Percentiles rank a stretch among this genome's conserved stretches.
phyloP scores from a whole-genome alignment of 2,329 filamentous ascomycete species.

The Penicillium sp. region DNA sequence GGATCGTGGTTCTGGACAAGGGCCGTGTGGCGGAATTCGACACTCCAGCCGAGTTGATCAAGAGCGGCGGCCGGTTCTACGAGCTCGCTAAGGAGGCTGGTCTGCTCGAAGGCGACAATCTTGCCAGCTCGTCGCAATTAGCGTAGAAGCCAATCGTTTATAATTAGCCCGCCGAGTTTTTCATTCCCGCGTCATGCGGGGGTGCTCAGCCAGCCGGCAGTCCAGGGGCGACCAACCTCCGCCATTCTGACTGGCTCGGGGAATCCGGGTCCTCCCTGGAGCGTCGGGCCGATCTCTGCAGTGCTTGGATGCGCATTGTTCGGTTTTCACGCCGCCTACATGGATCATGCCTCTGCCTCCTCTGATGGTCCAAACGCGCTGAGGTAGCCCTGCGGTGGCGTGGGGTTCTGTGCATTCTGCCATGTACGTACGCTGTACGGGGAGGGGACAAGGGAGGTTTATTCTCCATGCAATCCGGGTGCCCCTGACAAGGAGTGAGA shows the following conservation, averaged over 20 bases:
- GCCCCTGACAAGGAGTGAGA: slow-evolving; percentile 1
- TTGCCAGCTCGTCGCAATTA: slow-evolving; percentile 20
- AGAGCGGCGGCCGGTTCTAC: slow-evolving; percentile 76
- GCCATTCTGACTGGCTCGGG: slow-evolving; percentile 19
- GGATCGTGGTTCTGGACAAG: slow-evolving; percentile 89
- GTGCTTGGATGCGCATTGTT: slow-evolving; percentile 12
- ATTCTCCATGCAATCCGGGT: background rate
- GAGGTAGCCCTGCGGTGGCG: slow-evolving; percentile 14
- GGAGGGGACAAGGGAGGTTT: slow-evolving; percentile 7
- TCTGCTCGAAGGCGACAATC: slow-evolving; percentile 54
- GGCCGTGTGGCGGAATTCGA: slow-evolving; percentile 92
- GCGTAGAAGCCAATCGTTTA: slow-evolving; percentile 10
- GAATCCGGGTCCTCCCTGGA: slow-evolving; percentile 11
- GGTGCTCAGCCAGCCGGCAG: slow-evolving; percentile 11
- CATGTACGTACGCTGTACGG: slow-evolving; percentile 14
- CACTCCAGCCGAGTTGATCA: slow-evolving; percentile 73
- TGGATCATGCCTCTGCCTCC: slow-evolving; percentile 13
- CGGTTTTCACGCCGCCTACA: slow-evolving; percentile 11
- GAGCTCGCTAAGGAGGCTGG: slow-evolving; percentile 89
- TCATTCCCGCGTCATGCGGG: slow-evolving; percentile 7
- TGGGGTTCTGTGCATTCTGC: slow-evolving; percentile 14
- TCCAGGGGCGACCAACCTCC: slow-evolving; percentile 9
- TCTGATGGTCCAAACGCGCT: slow-evolving; percentile 9
- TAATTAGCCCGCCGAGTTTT: slow-evolving; percentile 4
- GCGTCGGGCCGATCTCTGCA: slow-evolving; percentile 14